These are phyloP conservation scores for Kernera saxatilis DNA, from an alignment of 345 rosid genomes.

Conservation along the genomic window DNA sequence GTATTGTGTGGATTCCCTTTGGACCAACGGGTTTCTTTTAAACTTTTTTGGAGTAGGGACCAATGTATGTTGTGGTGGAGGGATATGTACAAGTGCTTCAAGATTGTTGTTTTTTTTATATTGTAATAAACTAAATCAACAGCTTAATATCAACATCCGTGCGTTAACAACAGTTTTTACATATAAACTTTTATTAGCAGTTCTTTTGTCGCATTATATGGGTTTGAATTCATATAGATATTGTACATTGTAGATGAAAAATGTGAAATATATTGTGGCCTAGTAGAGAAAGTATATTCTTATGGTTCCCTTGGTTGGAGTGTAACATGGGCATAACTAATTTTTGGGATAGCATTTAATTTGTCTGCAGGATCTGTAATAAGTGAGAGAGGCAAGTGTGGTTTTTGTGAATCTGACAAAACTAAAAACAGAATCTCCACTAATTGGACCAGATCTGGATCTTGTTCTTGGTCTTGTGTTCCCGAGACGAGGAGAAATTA, in stretches of 20 bases:
- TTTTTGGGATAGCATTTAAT: slow-evolving; percentile 19
- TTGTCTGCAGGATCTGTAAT: slow-evolving; percentile 30
- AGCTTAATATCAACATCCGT: background rate
- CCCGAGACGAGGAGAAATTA: slow-evolving; percentile 9
- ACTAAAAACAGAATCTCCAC: slow-evolving; percentile 10
- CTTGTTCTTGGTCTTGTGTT: slow-evolving; percentile 20
- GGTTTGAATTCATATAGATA: background rate
- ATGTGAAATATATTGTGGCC: background rate
- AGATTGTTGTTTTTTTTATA: slow-evolving; percentile 7
- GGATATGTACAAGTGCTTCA: slow-evolving; percentile 12
- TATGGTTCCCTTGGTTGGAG: background rate
- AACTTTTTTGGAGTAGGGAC: slow-evolving; percentile 27
- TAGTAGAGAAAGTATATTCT: slow-evolving; percentile 1
- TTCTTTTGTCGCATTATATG: background rate
- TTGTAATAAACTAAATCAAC: slow-evolving; percentile 7
- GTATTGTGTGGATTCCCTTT: slow-evolving; percentile 25
- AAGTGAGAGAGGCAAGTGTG: slow-evolving; percentile 14
- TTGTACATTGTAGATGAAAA: background rate
- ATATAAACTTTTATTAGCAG: background rate
- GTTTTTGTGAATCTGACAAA: slow-evolving; percentile 23
- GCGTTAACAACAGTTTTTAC: background rate
- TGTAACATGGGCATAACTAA: slow-evolving; percentile 28
- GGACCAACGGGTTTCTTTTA: slow-evolving; percentile 18
- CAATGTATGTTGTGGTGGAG: slow-evolving; percentile 24
- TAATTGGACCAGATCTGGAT: slow-evolving; percentile 26